phyloP scores from a whole-genome alignment of 73 alveolate species.

The Diophrys sp. region DNA sequence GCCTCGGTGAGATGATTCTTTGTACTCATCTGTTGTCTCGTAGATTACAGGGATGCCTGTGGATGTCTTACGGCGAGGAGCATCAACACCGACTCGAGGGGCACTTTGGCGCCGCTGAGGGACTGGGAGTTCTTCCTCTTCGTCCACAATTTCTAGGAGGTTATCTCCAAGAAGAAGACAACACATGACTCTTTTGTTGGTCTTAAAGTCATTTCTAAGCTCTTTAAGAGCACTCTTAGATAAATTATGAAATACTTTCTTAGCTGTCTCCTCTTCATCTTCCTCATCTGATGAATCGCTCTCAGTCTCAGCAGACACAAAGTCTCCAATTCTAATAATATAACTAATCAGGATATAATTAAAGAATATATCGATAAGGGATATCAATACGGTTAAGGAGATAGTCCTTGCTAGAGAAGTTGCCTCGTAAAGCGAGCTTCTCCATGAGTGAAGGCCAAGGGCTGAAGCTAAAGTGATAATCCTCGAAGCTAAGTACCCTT shows the following conservation, averaged over 20 bases:
- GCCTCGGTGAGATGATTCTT: not conserved
- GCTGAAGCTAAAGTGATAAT: not conserved
- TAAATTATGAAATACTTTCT: not conserved
- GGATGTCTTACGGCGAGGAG: not conserved
- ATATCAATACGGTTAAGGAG: not conserved
- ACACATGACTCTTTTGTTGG: not conserved
- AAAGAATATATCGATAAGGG: not conserved
- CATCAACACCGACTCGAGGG: too few relatives aligned
- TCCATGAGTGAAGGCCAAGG: not conserved
- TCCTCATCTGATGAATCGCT: too few relatives aligned
- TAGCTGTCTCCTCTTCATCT: not conserved
- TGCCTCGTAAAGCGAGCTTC: not conserved
- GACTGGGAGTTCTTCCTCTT: not conserved
- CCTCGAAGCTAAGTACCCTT: not conserved
- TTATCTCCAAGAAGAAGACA: not conserved
- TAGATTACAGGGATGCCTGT: not conserved
- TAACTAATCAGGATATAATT: too few relatives aligned
- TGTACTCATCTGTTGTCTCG: not conserved
- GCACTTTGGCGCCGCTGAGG: too few relatives aligned
- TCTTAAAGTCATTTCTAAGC: not conserved
- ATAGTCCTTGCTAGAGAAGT: not conserved
- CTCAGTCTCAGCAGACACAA: too few relatives aligned
- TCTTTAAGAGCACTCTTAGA: not conserved
- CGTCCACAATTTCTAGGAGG: not conserved
- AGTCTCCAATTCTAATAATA: not conserved